Evolutionary conservation across 306 rosid species (phyloP).

Genomic region (Inga leiocalycina): DNA sequence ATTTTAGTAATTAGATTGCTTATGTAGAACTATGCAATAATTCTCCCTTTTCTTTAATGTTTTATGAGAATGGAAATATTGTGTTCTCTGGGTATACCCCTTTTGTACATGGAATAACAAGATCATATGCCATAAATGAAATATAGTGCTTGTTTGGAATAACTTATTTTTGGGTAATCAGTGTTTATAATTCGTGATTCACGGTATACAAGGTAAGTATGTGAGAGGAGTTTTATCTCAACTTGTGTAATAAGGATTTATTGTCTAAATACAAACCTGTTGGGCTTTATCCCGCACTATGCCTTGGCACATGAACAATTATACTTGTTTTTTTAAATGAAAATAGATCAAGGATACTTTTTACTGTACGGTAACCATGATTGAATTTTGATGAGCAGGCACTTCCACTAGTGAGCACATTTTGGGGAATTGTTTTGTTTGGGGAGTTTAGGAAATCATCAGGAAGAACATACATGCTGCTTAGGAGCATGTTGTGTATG

Average conservation of each 20-base stretch:
- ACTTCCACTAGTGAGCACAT: constrained; percentile 91
- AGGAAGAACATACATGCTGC: constrained; percentile 61
- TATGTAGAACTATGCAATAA: too few relatives aligned
- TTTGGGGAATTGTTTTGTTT: constrained; percentile 79
- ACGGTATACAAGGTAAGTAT: too few relatives aligned
- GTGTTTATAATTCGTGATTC: too few relatives aligned
- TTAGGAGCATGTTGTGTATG: constrained; percentile 77
- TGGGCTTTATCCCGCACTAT: background rate
- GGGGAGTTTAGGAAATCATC: constrained; percentile 91
- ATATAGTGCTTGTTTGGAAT: too few relatives aligned
- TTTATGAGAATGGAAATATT: background rate
- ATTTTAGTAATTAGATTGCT: too few relatives aligned
- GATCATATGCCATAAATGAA: background rate
- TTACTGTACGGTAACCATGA: background rate
- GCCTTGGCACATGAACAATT: background rate
- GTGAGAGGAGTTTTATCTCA: background rate
- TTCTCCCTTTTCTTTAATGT: background rate
- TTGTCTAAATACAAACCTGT: background rate
- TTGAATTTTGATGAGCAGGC: constrained; percentile 58
- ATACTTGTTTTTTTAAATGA: background rate
- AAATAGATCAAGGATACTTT: background rate
- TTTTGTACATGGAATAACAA: background rate
- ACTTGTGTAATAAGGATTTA: too few relatives aligned
- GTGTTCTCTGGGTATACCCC: background rate
- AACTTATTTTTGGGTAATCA: too few relatives aligned